Evolutionary conservation across 805 yeast genomes (phyloP).

Genomic region (Barnettozyma sucrosica): DNA sequence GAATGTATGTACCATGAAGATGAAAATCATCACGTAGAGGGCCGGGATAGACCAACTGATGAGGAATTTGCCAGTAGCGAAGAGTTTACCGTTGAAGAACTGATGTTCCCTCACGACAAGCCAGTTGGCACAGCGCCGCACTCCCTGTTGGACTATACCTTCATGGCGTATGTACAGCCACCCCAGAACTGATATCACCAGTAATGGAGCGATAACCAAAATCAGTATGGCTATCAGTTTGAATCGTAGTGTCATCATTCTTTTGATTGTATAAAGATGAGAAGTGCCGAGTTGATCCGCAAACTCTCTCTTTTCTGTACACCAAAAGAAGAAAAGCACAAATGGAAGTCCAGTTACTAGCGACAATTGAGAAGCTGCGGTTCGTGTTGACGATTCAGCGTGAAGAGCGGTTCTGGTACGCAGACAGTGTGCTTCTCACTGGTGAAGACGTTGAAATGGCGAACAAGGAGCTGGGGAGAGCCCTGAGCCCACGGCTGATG

Average conservation of each 20-base stretch:
- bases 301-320: neutral
- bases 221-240: neutral
- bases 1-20: constrained; percentile 13
- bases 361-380: constrained; percentile 4
- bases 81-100: constrained; percentile 15
- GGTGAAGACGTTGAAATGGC: constrained; percentile 21
- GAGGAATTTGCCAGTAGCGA: neutral
- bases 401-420: constrained; percentile 19
- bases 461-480: constrained; percentile 18
- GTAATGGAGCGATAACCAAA: neutral
- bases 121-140: neutral
- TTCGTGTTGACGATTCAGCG: constrained; percentile 4
- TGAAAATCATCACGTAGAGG: constrained; percentile 13
- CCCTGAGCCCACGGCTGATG: constrained; percentile 8
- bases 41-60: constrained; percentile 19
- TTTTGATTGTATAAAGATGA: too few species aligned
- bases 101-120: constrained; percentile 5
- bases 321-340: neutral
- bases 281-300: neutral
- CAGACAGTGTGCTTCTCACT: constrained; percentile 14
- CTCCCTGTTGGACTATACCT: neutral
- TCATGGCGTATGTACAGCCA: neutral
- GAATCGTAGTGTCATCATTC: neutral
- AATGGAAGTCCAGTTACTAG: neutral
- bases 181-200: neutral